phyloP scores from a whole-genome alignment of 2,329 filamentous ascomycete genomes.

The Parascedosporium putredinis region DNA sequence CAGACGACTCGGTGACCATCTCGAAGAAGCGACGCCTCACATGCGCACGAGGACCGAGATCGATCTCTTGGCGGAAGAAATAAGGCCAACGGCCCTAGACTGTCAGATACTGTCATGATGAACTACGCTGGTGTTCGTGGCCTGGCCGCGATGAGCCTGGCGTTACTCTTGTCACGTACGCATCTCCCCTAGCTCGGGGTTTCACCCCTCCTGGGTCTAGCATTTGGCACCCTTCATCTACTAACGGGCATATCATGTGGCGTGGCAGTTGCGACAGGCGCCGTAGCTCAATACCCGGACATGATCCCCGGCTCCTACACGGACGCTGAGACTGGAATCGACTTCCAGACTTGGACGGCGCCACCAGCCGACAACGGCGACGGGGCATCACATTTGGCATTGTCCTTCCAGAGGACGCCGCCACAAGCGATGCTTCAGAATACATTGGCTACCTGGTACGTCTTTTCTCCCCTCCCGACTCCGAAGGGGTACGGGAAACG shows the following conservation, averaged over 20 bases:
- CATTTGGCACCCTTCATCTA: too few relatives aligned
- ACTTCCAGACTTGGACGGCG: conserved; percentile 6
- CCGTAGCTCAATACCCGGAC: background rate
- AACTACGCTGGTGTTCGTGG: too few relatives aligned
- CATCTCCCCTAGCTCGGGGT: background rate
- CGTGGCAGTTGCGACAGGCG: background rate
- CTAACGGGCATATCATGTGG: too few relatives aligned
- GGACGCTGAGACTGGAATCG: background rate
- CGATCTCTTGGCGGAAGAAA: too few relatives aligned
- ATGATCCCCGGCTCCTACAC: conserved; percentile 1
- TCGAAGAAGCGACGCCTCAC: background rate
- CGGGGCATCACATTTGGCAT: conserved; percentile 37
- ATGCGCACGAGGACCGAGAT: too few relatives aligned
- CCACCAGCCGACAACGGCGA: background rate
- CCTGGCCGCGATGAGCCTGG: background rate
- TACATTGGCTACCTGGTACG: conserved; percentile 50
- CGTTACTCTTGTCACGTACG: background rate
- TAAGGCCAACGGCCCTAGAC: too few relatives aligned
- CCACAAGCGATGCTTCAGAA: conserved; percentile 37
- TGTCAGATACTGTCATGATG: too few relatives aligned
- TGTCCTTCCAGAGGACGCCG: conserved; percentile 38
- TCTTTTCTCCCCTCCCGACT: background rate
- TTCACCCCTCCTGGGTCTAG: background rate
- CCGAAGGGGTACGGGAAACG: too few relatives aligned
- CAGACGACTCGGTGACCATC: background rate